Evolutionary conservation across 441 rosid species (phyloP), one percentile per base, ranked within the genome.

Genomic region (Aquilaria agallochum): DNA sequence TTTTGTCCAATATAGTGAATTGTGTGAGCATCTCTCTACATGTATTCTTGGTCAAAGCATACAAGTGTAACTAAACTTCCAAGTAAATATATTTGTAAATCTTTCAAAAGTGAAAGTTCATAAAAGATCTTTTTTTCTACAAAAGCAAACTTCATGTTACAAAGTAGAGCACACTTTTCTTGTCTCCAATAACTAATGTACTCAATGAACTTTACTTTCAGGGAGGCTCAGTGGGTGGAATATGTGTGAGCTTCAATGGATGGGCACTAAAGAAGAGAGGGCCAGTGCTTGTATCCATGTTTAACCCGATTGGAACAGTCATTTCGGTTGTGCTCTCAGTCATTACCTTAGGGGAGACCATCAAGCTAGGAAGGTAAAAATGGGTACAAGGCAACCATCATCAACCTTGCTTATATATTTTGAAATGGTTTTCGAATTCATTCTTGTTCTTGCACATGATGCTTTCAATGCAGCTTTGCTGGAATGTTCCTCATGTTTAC

Each of bases 261-360:
- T 92, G 96, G 97, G 96, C 96, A 15, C 75, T 92, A 84, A 87
- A 84, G 84, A 87, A 87, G 74, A 79, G 84, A 63, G 98, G 98
- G 50, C 98, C 96, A 14, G 96, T 89, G 72, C 61, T 89, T 15
- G 91, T 83, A 14, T 85, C 98, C 44, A 70, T 87, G 86, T 89
- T 92, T 64, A 85, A 74, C 76, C 98, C 98, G 11, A 73, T 87
- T 52, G 79, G 79, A 31, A 89, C 96, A 0, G 85, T 89, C 48
- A 66, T 80, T 56, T 81, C 98, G 0, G 86, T 89, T 50, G 20
- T 80, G 60, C 69, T 87, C 71, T 87, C 98, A 10, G 66, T 73
- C 15, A 7, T 80, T 32, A 78, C 92, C 47, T 47, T 83, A 34
- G 91, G 95, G 14, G 91, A 92, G 49, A 53, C 79, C 55, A 47